Conservation (phyloP, 495 filamentous ascomycete genomes). For the Stereocaulon alpinum region DNA sequence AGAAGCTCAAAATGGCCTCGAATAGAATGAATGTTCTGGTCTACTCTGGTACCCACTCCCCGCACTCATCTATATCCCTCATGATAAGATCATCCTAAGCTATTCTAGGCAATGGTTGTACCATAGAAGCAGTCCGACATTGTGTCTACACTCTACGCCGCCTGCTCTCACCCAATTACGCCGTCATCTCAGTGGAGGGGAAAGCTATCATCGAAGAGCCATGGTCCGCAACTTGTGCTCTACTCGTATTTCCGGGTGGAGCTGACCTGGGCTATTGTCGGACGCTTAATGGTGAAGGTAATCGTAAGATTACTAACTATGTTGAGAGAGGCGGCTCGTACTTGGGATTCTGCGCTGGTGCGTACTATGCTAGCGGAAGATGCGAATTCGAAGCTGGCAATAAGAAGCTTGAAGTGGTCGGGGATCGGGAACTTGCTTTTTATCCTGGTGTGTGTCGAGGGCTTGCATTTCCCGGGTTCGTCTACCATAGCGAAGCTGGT, state of each 20-base stretch:
- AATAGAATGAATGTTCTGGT: conserved; percentile 77
- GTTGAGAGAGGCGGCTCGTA: conserved; percentile 79
- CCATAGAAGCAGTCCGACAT: conserved; percentile 79
- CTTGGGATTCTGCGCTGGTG: conserved; percentile 88
- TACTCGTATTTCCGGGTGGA: conserved; percentile 90
- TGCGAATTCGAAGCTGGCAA: conserved; percentile 92
- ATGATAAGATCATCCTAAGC: conserved; percentile 4
- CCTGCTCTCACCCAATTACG: conserved; percentile 86
- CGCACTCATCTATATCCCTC: not conserved
- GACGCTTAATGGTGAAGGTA: conserved; percentile 78
- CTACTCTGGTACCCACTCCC: conserved; percentile 54
- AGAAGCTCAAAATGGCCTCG: conserved; percentile 38
- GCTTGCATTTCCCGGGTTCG: conserved; percentile 79
- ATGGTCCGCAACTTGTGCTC: conserved; percentile 76
- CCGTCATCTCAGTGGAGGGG: conserved; percentile 74
- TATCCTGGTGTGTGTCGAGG: conserved; percentile 81
- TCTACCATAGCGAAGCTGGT: conserved; percentile 81
- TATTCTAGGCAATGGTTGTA: conserved; percentile 64
- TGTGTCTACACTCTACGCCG: conserved; percentile 79
- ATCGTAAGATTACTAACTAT: conserved; percentile 70
- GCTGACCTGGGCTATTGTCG: conserved; percentile 89
- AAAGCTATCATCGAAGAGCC: conserved; percentile 80
- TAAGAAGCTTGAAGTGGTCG: conserved; percentile 71
- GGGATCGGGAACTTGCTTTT: conserved; percentile 75
- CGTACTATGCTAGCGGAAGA: conserved; percentile 70